Evolutionary conservation across 2,329 filamentous ascomycete genomes (phyloP), one percentile per base, ranked within the genome.

Genomic region (Cytospora schulzeri): DNA sequence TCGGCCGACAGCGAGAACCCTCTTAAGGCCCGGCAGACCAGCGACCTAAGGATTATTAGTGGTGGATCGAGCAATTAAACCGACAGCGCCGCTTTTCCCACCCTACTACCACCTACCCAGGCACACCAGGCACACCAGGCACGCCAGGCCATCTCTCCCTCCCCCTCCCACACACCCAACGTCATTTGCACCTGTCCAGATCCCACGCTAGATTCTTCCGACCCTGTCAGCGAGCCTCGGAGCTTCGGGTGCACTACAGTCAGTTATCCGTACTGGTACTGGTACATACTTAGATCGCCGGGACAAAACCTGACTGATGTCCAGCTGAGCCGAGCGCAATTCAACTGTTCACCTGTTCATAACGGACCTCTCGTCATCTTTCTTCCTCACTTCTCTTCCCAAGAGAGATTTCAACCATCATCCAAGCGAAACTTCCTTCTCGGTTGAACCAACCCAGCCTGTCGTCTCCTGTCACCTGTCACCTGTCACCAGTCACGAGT

Each of bases 31-130:
- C 51, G 31, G 45, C 51, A 52, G 19, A 63, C 48, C 53, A 58
- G 62, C 65, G 31, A 59, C 28, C 41, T 45, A 50, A n/a, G 48
- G 51, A 38, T 64, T 50, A 62, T 65, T 64, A 53, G 54, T 33
- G 65, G 65, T 66, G 65, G 65, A 65, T 57, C 62, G 58, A 59
- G 64, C 62, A 65, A 65, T 66, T 57, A 66, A 62, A 66, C 35
- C 51, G 51, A 60, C 50, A 60, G 41, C 56, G 51, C 64, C 58
- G 26, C 41, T 35, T 28, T 24, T 28, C 50, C 41, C 22, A 51
- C 38, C 38, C n/a, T 19, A 63, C 64, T 61, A 61, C 55, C 65
- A 66, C 64, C 50, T 50, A 45, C 61, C 45, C 57, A 38, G 19
- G 48, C 51, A 26, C 56, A 48, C 38, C 50, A 22, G 55, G 29